Percentiles rank a stretch among this genome's conserved stretches.
phyloP scores from a whole-genome alignment of 2,329 filamentous ascomycete species.

The Xylaria sp. region DNA sequence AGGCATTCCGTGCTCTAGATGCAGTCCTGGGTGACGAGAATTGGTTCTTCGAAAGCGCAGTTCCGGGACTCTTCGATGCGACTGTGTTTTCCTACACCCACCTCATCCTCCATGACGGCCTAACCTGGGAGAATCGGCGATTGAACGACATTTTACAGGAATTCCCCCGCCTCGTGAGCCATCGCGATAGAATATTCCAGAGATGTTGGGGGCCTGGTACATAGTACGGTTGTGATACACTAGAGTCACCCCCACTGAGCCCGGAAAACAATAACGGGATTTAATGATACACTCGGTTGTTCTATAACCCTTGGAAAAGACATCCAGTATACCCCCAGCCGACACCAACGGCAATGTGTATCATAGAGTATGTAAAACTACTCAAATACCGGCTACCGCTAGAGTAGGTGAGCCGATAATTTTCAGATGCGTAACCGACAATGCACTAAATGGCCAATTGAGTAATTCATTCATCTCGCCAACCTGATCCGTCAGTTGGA shows the following conservation, averaged over 20 bases:
- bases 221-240: neutral
- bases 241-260: neutral
- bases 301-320: neutral
- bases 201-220: slow-evolving; percentile 57
- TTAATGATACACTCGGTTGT: neutral
- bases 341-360: neutral
- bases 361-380: slow-evolving; percentile 18
- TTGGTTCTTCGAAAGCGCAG: slow-evolving; percentile 63
- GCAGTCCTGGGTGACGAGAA: slow-evolving; percentile 53
- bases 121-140: slow-evolving; percentile 73
- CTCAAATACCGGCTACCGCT: neutral
- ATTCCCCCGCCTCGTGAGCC: slow-evolving; percentile 72
- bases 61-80: slow-evolving; percentile 84
- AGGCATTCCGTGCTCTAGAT: slow-evolving; percentile 61
- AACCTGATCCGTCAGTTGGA: neutral
- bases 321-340: neutral
- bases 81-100: slow-evolving; percentile 91
- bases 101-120: slow-evolving; percentile 73
- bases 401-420: slow-evolving; percentile 5
- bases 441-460: slow-evolving; percentile 19
- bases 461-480: slow-evolving; percentile 11
- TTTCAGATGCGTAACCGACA: slow-evolving; percentile 3
- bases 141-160: slow-evolving; percentile 67
- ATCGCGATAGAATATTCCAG: slow-evolving; percentile 68
- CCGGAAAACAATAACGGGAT: neutral